Evolutionary conservation across 2,329 filamentous ascomycete genomes (phyloP), one percentile per base, ranked within the genome.

Genomic region (Penicillium sp.): DNA sequence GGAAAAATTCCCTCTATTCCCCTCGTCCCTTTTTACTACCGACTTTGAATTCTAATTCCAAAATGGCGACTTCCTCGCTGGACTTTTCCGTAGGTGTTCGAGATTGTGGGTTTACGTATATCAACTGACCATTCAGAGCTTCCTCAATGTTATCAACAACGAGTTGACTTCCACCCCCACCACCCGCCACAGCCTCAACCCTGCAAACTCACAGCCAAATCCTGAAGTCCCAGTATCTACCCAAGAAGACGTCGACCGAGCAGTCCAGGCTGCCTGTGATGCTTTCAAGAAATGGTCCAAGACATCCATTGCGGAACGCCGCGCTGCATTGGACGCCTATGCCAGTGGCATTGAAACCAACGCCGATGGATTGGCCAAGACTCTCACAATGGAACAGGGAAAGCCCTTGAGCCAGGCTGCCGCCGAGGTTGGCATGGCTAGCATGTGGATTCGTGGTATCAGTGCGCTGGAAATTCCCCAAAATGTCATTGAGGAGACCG

Each of bases 131-230:
- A 23, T 53, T 11, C 29, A 26, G 39, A n/a, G 23, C 31, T 39
- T 25, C 67, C 74, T 76, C 58, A 85, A 84, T 72, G 75, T 82
- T 54, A 78, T 85, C 61, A 76, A 83, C 60, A 81, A 81, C 57
- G 71, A 82, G 69, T 69, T 79, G 58, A 73, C 74, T 19, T 68
- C 75, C 19, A 81, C 79, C 1, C 62, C 72, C 26, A 67, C 76
- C 53, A 82, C 77, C 13, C 78, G 80, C 54, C 77, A 78, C 63
- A 75, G 78, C 44, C 72, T 83, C 64, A 84, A 85, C 68, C 83
- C 83, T 0, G 72, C 82, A 3, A 83, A 78, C 9, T 71, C 76
- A 25, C 71, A 81, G 59, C 71, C 79, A 27, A 80, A 82, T 50
- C 78, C 80, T 26, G 76, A 79, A 16, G 82, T 84, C 1, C 83